A percentile compares a stretch with the other conserved stretches of the same genome.
Evolutionary conservation across 257 asterid genomes (phyloP).

Genomic region (Petrea volubilis): DNA sequence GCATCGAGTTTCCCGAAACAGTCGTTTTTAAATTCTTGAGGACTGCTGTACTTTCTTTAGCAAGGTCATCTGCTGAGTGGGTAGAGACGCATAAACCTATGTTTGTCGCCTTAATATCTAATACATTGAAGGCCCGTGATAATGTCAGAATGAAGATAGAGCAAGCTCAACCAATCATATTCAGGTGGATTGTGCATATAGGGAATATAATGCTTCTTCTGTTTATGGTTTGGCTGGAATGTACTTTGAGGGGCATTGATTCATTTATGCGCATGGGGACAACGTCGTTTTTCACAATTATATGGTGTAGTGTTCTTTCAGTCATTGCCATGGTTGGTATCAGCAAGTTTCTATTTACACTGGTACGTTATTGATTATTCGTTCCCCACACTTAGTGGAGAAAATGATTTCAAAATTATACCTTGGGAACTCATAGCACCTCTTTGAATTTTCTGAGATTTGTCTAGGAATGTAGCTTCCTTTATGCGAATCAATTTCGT

Average conservation of each 20-base stretch:
- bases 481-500: neutral
- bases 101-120: conserved; percentile 38
- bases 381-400: neutral
- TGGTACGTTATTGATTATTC: conserved; percentile 70
- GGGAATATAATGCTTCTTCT: conserved; percentile 70
- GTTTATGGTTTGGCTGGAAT: conserved; percentile 86
- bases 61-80: conserved; percentile 65
- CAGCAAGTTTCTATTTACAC: conserved; percentile 60
- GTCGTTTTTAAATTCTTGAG: conserved; percentile 51
- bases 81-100: conserved; percentile 67
- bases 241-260: conserved; percentile 82
- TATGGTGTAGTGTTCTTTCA: conserved; percentile 84
- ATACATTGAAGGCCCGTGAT: conserved; percentile 41
- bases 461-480: conserved; percentile 1
- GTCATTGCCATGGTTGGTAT: conserved; percentile 62
- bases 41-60: conserved; percentile 47
- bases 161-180: conserved; percentile 60
- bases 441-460: neutral
- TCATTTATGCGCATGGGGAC: conserved; percentile 92
- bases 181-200: conserved; percentile 64
- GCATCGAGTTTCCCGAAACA: conserved; percentile 50
- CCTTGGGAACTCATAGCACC: neutral
- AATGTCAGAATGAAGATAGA: conserved; percentile 58
- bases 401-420: neutral
- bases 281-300: conserved; percentile 73